These are phyloP conservation scores for Prunella vulgaris DNA, from an alignment of 257 asterid species.

Conservation along the genomic window DNA sequence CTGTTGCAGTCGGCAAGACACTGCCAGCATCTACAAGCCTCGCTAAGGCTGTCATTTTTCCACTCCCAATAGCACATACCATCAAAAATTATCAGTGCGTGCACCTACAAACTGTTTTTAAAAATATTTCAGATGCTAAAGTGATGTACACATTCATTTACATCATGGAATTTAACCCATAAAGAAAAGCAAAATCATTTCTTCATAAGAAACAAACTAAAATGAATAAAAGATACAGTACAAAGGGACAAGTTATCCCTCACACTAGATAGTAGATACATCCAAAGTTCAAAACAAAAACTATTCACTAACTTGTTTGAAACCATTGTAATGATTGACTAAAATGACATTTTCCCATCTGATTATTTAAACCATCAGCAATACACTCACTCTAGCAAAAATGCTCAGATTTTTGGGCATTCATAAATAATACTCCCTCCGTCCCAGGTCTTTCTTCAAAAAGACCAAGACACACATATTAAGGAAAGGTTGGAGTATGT, in stretches of 20 bases:
- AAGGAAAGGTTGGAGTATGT: no score
- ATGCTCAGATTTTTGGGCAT: not conserved
- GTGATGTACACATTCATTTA: not conserved
- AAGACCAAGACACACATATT: no score
- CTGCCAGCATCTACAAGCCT: constrained; percentile 56
- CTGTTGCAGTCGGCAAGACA: constrained; percentile 45
- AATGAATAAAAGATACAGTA: not conserved
- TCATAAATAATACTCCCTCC: not conserved
- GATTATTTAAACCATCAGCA: not conserved
- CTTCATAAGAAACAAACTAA: not conserved
- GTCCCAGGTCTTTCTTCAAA: no score
- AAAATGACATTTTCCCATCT: not conserved
- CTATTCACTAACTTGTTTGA: not conserved
- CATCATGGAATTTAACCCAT: not conserved
- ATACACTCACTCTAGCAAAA: not conserved
- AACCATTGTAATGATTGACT: not conserved
- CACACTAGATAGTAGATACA: not conserved
- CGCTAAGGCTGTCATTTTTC: constrained; percentile 76
- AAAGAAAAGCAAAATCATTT: not conserved
- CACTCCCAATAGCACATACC: constrained; percentile 71
- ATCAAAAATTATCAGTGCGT: constrained; percentile 37
- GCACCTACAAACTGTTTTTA: constrained; percentile 25
- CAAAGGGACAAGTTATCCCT: not conserved
- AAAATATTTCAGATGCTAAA: constrained; percentile 6
- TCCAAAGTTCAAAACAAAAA: not conserved